Evolutionary conservation across 1,139 yeast species (phyloP).

Genomic region (Martiniozyma asiatica): DNA sequence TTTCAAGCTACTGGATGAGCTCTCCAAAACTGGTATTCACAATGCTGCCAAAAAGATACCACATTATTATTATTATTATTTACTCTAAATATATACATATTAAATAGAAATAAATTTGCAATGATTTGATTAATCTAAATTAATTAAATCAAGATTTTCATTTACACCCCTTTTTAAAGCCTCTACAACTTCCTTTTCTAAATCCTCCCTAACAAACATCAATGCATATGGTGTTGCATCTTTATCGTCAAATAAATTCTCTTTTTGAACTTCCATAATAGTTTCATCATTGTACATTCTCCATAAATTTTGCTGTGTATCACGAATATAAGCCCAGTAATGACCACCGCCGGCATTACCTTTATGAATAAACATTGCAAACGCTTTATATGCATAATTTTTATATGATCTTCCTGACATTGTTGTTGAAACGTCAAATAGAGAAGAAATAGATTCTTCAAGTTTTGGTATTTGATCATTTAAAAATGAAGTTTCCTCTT

Average conservation of each 20-base stretch:
- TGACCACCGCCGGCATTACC: slow-evolving; percentile 97
- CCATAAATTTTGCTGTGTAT: slow-evolving; percentile 53
- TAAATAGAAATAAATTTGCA: too few relatives aligned
- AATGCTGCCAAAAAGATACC: too few relatives aligned
- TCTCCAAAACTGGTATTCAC: too few relatives aligned
- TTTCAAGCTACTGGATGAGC: too few relatives aligned
- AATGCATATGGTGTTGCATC: not conserved
- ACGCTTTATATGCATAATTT: slow-evolving; percentile 64
- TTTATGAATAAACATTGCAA: slow-evolving; percentile 87
- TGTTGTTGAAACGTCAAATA: too few relatives aligned
- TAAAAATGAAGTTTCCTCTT: slow-evolving; percentile 27
- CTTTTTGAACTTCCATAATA: slow-evolving; percentile 64
- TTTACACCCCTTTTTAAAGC: slow-evolving; percentile 5
- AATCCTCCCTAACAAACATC: too few relatives aligned
- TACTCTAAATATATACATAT: too few relatives aligned
- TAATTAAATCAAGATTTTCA: too few relatives aligned
- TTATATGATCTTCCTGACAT: too few relatives aligned
- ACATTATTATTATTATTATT: too few relatives aligned
- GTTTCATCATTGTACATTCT: slow-evolving; percentile 88
- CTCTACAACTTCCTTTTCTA: slow-evolving; percentile 7
- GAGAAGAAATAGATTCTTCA: slow-evolving; percentile 37
- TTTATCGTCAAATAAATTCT: too few relatives aligned
- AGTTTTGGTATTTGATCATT: slow-evolving; percentile 30
- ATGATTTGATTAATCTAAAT: too few relatives aligned
- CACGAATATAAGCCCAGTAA: slow-evolving; percentile 89